These are phyloP conservation scores for Aspergillus puulaauensis DNA, from an alignment of 2,329 filamentous ascomycete species.

Conservation along the genomic window DNA sequence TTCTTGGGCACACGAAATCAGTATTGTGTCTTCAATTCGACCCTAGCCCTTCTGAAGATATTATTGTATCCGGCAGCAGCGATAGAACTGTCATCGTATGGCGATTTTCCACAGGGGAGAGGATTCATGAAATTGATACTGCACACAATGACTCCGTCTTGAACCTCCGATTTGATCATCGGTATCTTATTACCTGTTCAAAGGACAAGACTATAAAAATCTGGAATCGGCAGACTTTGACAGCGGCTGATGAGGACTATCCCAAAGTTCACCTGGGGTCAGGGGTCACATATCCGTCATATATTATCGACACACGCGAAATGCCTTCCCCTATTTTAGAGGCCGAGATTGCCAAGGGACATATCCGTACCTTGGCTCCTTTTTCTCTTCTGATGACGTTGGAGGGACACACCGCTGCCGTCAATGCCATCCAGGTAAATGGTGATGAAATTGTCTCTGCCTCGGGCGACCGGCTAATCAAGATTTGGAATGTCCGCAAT, in stretches of 20 bases:
- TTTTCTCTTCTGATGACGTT: slow-evolving; percentile 78
- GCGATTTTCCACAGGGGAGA: slow-evolving; percentile 86
- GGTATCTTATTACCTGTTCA: slow-evolving; percentile 91
- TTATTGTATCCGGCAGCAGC: slow-evolving; percentile 94
- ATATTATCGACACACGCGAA: slow-evolving; percentile 53
- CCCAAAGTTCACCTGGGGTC: slow-evolving; percentile 43
- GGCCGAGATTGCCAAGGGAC: slow-evolving; percentile 41
- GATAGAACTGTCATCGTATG: slow-evolving; percentile 89
- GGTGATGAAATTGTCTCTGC: slow-evolving; percentile 88
- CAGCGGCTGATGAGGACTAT: slow-evolving; percentile 45
- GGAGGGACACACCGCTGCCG: slow-evolving; percentile 82
- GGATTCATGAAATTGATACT: slow-evolving; percentile 70
- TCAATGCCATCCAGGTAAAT: slow-evolving; percentile 92
- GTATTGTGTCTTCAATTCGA: slow-evolving; percentile 96
- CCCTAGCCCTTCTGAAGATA: slow-evolving; percentile 77
- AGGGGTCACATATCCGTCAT: slow-evolving; percentile 50
- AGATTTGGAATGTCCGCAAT: slow-evolving; percentile 87
- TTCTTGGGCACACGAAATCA: slow-evolving; percentile 77
- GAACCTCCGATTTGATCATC: slow-evolving; percentile 87
- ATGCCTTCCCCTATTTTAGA: slow-evolving; percentile 44
- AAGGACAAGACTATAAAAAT: slow-evolving; percentile 98
- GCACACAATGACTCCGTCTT: slow-evolving; percentile 90
- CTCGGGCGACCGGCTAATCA: slow-evolving; percentile 89
- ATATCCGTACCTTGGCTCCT: slow-evolving; percentile 53
- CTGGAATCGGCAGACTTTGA: slow-evolving; percentile 77